phyloP scores from a whole-genome alignment of 2,329 filamentous ascomycete genomes.

The Fusarium sp. region DNA sequence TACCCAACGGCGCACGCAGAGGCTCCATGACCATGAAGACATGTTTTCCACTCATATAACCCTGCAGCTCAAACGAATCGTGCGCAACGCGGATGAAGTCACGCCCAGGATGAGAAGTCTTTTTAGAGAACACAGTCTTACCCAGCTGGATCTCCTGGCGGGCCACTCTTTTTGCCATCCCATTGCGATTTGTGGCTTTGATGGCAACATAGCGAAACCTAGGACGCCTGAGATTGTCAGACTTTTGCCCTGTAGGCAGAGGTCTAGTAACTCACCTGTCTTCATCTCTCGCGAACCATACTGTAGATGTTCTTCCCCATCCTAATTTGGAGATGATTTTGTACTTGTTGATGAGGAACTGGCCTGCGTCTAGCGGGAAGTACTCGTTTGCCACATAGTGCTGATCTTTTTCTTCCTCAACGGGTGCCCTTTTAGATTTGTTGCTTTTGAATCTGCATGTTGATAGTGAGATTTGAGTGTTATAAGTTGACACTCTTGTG shows the following conservation, averaged over 20 bases:
- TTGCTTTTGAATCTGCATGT: too few species aligned
- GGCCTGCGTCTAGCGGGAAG: constrained; percentile 52
- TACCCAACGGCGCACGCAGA: too few species aligned
- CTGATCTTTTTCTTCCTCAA: background rate
- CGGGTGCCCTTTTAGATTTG: too few species aligned
- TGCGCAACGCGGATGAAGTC: constrained; percentile 39
- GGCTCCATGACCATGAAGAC: too few species aligned
- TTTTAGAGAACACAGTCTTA: constrained; percentile 40
- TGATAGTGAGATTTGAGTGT: too few species aligned
- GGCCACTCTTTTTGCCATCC: constrained; percentile 37
- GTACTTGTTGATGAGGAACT: constrained; percentile 52
- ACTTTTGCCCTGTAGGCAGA: background rate
- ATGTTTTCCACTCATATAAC: too few species aligned
- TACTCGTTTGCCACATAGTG: constrained; percentile 13
- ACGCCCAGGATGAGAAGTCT: constrained; percentile 41
- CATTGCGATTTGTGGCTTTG: constrained; percentile 48
- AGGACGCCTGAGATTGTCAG: background rate
- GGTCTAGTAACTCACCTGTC: constrained; percentile 39
- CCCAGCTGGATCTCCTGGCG: constrained; percentile 45
- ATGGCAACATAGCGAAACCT: constrained; percentile 40
- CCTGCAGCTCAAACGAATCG: constrained; percentile 43
- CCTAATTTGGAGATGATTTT: constrained; percentile 55
- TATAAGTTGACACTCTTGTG: too few species aligned
- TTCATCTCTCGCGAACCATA: constrained; percentile 53
- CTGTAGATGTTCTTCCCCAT: constrained; percentile 55